Evolutionary conservation across 73 alveolate genomes (phyloP), one percentile per base, ranked within the genome.

Genomic region (Durusdinium trenchii): DNA sequence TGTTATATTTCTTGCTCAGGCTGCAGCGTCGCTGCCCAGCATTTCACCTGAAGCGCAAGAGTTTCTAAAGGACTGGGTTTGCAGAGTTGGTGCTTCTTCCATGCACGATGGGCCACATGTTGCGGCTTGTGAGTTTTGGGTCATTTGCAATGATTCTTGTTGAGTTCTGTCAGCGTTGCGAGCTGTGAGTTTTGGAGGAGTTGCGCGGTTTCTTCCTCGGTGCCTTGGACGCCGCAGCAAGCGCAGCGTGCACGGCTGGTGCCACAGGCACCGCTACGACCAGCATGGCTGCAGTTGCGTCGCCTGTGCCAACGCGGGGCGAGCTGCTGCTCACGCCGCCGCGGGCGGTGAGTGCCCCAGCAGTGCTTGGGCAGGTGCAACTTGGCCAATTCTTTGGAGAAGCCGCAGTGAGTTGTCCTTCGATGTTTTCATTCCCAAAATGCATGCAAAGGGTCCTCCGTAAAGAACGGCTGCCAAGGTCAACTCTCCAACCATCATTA

Each of bases 171-270:
- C 85, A 36, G 84, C 28, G 18, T n/a, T 64, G 79, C n/a, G 73
- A 23, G 73, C 18, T 60, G 1, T 32, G 30, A 60, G 30, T 1
- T 36, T 36, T 26, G 14, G 51, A 91, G 98, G 98, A 78, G 90
- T 48, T 91, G 40, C 98, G 98, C 35, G 90, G 98, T 60, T 91
- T 91, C 89, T 42, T 91, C 45, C 43, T 48, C 54, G 82, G 69
- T 36, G 98, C 98, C 78, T 47, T 91, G 43, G 89, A 57, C 57
- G 36, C 89, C 40, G 47, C 47, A 36, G 69, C 57, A 36, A 3
- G 62, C 1, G 67, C 47, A 12, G 43, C 91, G 47, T 6, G 43
- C 2, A 43, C 46, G 71, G 46, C 75, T 50, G 32, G n/a, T n/a
- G n/a, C 94, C n/a, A 35, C 91, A 43, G 10, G 42, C 60, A 9